phyloP scores from a whole-genome alignment of 257 asterid genomes.

The Solanum gandarillasii region DNA sequence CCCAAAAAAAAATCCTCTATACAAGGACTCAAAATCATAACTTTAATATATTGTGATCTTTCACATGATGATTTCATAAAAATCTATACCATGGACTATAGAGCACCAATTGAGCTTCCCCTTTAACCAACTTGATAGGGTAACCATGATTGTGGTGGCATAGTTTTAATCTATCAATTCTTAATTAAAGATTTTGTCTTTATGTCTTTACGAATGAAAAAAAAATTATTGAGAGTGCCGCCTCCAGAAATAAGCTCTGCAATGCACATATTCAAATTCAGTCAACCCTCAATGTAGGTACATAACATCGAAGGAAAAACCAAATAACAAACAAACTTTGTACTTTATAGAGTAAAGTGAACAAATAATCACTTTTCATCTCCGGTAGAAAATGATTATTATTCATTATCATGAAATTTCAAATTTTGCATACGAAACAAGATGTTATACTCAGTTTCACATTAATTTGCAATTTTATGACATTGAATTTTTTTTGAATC shows the following conservation, averaged over 20 bases:
- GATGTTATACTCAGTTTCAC: background rate
- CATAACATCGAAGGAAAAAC: background rate
- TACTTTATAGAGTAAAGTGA: background rate
- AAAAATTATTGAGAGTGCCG: accelerated
- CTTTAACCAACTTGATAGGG: background rate
- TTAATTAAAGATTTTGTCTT: accelerated
- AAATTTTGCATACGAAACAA: background rate
- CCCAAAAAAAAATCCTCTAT: background rate
- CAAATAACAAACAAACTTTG: too few species aligned
- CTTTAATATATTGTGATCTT: background rate
- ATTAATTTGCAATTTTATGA: background rate
- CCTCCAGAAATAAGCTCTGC: too few species aligned
- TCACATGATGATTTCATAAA: background rate
- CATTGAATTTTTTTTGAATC: too few species aligned
- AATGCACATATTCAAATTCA: background rate
- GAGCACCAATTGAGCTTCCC: background rate
- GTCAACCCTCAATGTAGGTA: accelerated
- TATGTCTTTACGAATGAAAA: accelerated
- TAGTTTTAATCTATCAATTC: accelerated
- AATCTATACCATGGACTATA: background rate
- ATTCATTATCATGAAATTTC: background rate
- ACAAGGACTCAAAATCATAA: background rate
- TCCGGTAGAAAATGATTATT: background rate
- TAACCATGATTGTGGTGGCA: background rate
- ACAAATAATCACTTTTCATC: background rate